phyloP scores from a whole-genome alignment of 768 basidiomycete species.

The Macrolepiota dolichaula region DNA sequence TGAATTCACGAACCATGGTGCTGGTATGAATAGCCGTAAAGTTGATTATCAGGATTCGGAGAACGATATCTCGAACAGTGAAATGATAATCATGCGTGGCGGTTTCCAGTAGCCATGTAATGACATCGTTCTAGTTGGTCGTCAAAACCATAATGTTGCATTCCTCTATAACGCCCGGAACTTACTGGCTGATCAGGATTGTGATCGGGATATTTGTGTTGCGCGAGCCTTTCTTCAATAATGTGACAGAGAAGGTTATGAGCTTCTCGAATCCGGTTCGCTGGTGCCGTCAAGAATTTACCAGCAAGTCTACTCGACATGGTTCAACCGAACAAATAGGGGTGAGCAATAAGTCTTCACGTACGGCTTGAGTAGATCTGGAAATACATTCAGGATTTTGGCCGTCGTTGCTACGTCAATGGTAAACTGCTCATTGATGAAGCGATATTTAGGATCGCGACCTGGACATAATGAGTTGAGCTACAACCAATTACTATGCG shows the following conservation, averaged over 20 bases:
- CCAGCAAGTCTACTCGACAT: neutral
- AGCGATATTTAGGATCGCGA: conserved; percentile 29
- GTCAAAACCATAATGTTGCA: neutral
- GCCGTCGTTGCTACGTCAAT: conserved; percentile 25
- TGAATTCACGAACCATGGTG: conserved; percentile 29
- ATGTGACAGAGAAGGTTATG: conserved; percentile 9
- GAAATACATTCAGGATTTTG: conserved; percentile 28
- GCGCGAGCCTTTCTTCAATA: conserved; percentile 11
- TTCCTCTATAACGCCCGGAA: neutral
- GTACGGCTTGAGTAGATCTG: conserved; percentile 38
- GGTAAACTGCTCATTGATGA: conserved; percentile 28
- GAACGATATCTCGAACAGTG: conserved; percentile 26
- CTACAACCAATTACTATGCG: neutral
- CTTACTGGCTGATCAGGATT: conserved; percentile 12
- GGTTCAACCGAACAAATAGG: neutral
- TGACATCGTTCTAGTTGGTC: conserved; percentile 37
- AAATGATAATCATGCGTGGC: conserved; percentile 26
- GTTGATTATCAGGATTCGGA: conserved; percentile 35
- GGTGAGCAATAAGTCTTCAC: conserved; percentile 7
- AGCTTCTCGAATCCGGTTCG: conserved; percentile 3
- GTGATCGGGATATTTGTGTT: neutral
- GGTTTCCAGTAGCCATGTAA: conserved; percentile 44
- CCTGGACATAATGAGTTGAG: conserved; percentile 20
- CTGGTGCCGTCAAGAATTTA: conserved; percentile 10
- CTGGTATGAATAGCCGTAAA: conserved; percentile 43